Evolutionary conservation across 108 stramenopile genomes (phyloP), one percentile per base, ranked within the genome.

Genomic region (Skeletonema potamos): DNA sequence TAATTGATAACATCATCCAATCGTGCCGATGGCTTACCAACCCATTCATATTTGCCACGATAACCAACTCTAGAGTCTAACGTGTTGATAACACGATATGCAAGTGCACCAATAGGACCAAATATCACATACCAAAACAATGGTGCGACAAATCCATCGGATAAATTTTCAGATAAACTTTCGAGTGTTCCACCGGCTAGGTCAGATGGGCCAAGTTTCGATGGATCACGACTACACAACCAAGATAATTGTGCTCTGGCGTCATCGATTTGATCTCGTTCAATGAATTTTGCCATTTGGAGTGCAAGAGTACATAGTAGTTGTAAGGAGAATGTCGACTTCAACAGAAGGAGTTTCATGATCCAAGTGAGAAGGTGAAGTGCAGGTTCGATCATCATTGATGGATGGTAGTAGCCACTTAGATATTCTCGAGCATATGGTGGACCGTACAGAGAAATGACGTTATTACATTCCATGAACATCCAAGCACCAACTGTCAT

Each of bases 201-300:
- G 43, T 78, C 84, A 17, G 66, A 67, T 13, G 79, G 60, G 1
- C 39, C 17, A 6, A 85, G 55, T 27, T 51, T 60, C 3, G 79
- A 76, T 41, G 85, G 74, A 75, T 85, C 84, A 8, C 82, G 82
- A 43, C 84, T 85, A 61, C 85, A 86, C 12, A 83, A 17, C 82
- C 82, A 86, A 0, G 58, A 76, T 13, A 86, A 60, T 67, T 85
- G 84, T 3, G 3, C 48, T 20, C 79, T 56, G 9, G 84, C 84
- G 7, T 78, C 77, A 10, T 66, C 54, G 7, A 85, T 54, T 64
- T 82, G 84, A 32, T 62, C 32, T 20, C 81, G 58, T 66, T 85
- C 81, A 15, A 85, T 58, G 43, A 74, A 82, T 8, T 61, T 18
- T 4, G 84, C 84, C 84, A 85, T 85, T 61, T 85, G 84, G 4